phyloP scores from a whole-genome alignment of 495 filamentous ascomycete genomes.

The Podospora didyma region DNA sequence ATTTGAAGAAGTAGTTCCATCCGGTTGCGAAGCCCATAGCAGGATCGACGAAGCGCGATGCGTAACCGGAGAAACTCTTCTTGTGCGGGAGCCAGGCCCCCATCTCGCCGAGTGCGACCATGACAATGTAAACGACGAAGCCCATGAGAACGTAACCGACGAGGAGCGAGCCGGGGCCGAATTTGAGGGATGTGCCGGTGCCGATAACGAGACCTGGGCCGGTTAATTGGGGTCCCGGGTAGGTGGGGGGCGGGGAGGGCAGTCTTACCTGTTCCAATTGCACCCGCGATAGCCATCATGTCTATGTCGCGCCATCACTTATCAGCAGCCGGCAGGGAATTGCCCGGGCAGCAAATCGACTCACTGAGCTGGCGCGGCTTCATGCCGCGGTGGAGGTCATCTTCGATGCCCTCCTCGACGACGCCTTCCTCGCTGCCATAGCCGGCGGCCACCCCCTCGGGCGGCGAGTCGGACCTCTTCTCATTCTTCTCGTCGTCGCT shows the following conservation, averaged over 20 bases:
- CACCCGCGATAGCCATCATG: constrained; percentile 79
- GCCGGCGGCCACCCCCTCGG: constrained; percentile 7
- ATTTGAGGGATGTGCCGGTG: constrained; percentile 23
- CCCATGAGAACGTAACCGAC: constrained; percentile 58
- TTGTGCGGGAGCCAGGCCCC: constrained; percentile 64
- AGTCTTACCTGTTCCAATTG: constrained; percentile 62
- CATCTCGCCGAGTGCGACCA: constrained; percentile 53
- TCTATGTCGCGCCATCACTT: constrained; percentile 10
- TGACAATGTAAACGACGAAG: constrained; percentile 44
- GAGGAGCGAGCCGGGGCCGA: constrained; percentile 60
- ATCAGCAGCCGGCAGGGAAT: background rate
- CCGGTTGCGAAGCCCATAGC: constrained; percentile 57
- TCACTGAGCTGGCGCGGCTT: constrained; percentile 34
- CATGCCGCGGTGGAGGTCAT: constrained; percentile 35
- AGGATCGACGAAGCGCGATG: constrained; percentile 71
- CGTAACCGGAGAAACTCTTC: constrained; percentile 60
- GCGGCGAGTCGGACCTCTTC: constrained; percentile 15
- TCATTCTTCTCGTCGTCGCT: constrained; percentile 27
- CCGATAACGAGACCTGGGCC: constrained; percentile 26
- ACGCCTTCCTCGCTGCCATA: constrained; percentile 15
- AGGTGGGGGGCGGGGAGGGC: too few species aligned
- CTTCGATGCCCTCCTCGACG: constrained; percentile 16
- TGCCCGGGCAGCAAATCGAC: background rate
- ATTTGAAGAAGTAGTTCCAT: constrained; percentile 51
- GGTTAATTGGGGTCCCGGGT: too few species aligned